Conservation (phyloP, 2,329 filamentous ascomycete genomes). For the Aspergillus ochraceus region DNA sequence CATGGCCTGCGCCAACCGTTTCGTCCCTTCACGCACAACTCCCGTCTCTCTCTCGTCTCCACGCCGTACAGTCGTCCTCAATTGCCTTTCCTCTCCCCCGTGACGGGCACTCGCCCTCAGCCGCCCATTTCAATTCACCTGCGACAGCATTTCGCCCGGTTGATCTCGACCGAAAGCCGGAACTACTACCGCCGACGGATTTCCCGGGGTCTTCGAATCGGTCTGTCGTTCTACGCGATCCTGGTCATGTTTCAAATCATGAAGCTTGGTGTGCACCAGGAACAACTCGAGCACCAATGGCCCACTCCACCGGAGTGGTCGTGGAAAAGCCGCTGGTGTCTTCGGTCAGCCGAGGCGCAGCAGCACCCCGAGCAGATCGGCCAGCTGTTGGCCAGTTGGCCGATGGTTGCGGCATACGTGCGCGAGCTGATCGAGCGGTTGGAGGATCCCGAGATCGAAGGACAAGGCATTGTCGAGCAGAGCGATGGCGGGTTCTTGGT, state of each 20-base stretch:
- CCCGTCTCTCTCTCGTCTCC: constrained; percentile 54
- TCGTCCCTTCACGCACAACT: constrained; percentile 61
- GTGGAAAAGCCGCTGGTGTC: constrained; percentile 66
- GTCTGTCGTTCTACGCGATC: constrained; percentile 70
- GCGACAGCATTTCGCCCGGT: constrained; percentile 61
- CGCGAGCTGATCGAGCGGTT: constrained; percentile 63
- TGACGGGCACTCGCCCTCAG: constrained; percentile 47
- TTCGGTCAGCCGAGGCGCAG: constrained; percentile 64
- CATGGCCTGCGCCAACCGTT: constrained; percentile 20
- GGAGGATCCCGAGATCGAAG: constrained; percentile 69
- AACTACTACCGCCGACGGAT: constrained; percentile 47
- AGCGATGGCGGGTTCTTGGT: constrained; percentile 52
- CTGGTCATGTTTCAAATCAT: constrained; percentile 61
- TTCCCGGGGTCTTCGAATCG: constrained; percentile 68
- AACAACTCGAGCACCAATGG: constrained; percentile 71
- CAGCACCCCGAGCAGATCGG: constrained; percentile 58
- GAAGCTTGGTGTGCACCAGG: constrained; percentile 68
- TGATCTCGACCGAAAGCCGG: constrained; percentile 73
- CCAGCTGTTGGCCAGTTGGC: constrained; percentile 65
- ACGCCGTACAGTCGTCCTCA: constrained; percentile 58
- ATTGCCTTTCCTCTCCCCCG: constrained; percentile 64
- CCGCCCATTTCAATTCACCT: constrained; percentile 55
- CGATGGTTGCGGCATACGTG: constrained; percentile 61
- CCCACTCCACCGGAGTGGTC: constrained; percentile 84
- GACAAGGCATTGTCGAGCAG: constrained; percentile 62